Conservation (phyloP, 192 early-diverging fungal genomes). For the Entomortierella parvispora region DNA sequence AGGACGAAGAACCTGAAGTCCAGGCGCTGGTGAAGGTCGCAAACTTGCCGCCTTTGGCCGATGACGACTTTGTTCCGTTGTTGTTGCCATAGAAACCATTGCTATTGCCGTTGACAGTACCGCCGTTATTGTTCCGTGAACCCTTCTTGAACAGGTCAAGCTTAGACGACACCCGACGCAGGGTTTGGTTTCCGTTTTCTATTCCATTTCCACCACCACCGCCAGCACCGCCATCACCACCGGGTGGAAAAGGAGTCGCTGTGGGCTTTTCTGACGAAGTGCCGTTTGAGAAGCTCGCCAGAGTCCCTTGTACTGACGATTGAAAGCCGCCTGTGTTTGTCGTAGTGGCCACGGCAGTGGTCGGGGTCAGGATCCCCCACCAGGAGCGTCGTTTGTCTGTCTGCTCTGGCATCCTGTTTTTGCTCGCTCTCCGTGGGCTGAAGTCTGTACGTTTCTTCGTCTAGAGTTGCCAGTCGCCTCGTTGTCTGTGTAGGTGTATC, state of each 20-base stretch:
- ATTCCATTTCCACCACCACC: neutral
- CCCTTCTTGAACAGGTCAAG: conserved; percentile 45
- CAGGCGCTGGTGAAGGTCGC: conserved; percentile 42
- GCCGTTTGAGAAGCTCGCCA: too few species aligned
- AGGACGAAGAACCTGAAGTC: conserved; percentile 13
- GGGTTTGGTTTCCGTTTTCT: conserved; percentile 6
- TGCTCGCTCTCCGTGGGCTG: neutral
- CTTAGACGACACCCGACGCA: conserved; percentile 33
- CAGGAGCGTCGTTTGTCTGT: conserved; percentile 46
- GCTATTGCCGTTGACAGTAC: conserved; percentile 23
- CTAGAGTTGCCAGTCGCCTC: neutral
- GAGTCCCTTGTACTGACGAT: too few species aligned
- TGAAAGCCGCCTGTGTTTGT: conserved; percentile 25
- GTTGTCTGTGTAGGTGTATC: neutral
- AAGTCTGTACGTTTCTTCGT: neutral
- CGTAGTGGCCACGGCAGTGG: neutral
- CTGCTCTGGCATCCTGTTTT: conserved; percentile 40
- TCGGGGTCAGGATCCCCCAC: conserved; percentile 39
- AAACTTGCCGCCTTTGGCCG: conserved; percentile 18
- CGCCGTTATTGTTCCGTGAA: conserved; percentile 21
- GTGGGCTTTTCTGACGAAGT: neutral
- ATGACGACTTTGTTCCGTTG: too few species aligned
- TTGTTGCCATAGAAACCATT: neutral
- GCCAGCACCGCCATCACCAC: too few species aligned
- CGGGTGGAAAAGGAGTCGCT: too few species aligned